Evolutionary conservation across 805 yeast species (phyloP), one percentile per base, ranked within the genome.

Genomic region (Saccharomyces paradoxus): DNA sequence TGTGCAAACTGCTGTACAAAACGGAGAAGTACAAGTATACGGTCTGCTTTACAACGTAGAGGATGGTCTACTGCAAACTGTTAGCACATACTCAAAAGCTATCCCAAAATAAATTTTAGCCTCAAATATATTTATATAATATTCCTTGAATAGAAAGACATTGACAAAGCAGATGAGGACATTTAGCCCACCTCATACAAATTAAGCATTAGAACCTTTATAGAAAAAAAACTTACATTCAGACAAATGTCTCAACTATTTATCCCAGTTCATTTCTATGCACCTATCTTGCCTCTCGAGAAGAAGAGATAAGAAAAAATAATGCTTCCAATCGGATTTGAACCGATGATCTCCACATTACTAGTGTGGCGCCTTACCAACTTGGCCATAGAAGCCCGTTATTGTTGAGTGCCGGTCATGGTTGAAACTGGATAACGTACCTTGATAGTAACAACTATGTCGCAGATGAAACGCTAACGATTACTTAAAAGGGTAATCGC

Each of bases 281-380:
- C 31, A 29, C 13, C 29, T 29, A 26, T 26, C 27, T 26, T 26
- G 5, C 27, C 27, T 26, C 5, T 26, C 5, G 27, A 26, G 5
- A 3, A 26, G n/a, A n/a, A 14, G 10, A 2, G 22, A 32, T n/a
- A 4, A 37, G 41, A 56, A 68, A 68, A 70, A 66, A 65, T 61
- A 57, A 46, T 80, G 84, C 84, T 82, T 76, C 81, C 81, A 81
- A 79, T 81, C 85, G 80, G 85, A 81, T 74, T 81, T 77, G 86
- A 81, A 81, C 86, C 81, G 85, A 83, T 82, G 88, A 83, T 84
- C 87, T 82, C 83, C 82, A 83, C 88, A 84, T 84, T 83, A 84
- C 88, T 82, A 83, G 88, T 83, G 88, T 84, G 83, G 82, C 88
- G 88, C 89, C 86, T 84, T 82, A 83, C 88, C 88, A 81, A 75